Evolutionary conservation across 2,329 filamentous ascomycete species (phyloP), one percentile per base, ranked within the genome.

Genomic region (Sclerotinia trifoliorum): DNA sequence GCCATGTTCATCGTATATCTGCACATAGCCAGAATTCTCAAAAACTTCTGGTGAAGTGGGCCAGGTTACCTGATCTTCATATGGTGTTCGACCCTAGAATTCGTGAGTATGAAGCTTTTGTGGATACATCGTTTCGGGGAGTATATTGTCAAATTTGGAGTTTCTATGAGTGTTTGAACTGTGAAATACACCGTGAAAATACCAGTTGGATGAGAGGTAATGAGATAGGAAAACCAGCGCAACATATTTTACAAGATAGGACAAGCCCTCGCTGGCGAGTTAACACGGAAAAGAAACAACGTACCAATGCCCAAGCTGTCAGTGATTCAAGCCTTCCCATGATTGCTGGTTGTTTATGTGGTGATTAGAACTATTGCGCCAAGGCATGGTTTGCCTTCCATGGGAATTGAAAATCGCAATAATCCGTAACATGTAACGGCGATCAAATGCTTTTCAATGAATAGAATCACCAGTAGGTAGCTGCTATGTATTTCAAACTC

Each of bases 1-100:
- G 5, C 77, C 77, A 65, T 75, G 73, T 19, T 74, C 72, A 56
- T 78, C 75, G 60, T 78, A 78, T 67, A 72, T 70, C 62, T 78
- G 77, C 11, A 24, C 48, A 29, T 52, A 35, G 24, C 52, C 55
- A 17, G 52, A 42, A 21, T 65, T 64, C 29, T 67, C 70, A 21
- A 70, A 19, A 49, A 66, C 56, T 58, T 72, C 54, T 26, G 62
- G 29, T 46, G n/a, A 35, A 46, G 60, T n/a, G 51, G 46, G 60
- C 60, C 46, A 48, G 32, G 78, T 72, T 32, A 78, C 67, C 56
- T 76, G 73, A 46, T 75, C 71, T 67, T 78, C 77, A 67, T 76
- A 78, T 54, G 73, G 76, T 1, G 75, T 77, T 17, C 77, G 75
- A 65, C 77, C 77, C 77, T 78, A 57, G 8, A 51, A 39, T 57